phyloP scores from a whole-genome alignment of 2,329 filamentous ascomycete genomes.

The Coniella lustricola region DNA sequence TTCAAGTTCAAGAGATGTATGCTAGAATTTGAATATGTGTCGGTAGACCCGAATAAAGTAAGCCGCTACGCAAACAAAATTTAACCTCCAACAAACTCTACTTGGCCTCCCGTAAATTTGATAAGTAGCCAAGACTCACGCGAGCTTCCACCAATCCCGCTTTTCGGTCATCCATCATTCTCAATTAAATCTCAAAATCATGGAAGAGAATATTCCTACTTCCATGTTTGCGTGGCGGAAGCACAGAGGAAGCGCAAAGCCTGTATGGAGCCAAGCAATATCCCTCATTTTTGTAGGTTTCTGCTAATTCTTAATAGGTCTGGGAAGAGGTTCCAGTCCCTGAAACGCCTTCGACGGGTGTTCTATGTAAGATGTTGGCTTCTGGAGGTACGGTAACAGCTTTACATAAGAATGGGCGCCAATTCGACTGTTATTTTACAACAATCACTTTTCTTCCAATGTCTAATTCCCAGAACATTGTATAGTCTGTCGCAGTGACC shows the following conservation, averaged over 20 bases:
- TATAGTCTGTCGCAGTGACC: constrained; percentile 27
- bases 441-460: no score
- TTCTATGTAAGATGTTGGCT: constrained; percentile 28
- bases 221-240: constrained; percentile 31
- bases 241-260: constrained; percentile 23
- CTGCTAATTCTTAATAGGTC: no score
- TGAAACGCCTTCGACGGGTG: constrained; percentile 18
- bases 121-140: no score
- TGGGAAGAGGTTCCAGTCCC: constrained; percentile 25
- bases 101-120: no score
- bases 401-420: not conserved
- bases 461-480: no score
- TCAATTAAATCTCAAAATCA: constrained; percentile 3
- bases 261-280: constrained; percentile 17
- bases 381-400: constrained; percentile 21
- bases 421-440: not conserved
- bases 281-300: not conserved
- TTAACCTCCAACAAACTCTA: no score
- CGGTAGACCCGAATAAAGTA: not conserved
- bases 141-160: no score
- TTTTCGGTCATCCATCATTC: no score
- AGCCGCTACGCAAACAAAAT: not conserved
- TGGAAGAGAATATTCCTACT: constrained; percentile 16
- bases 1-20: no score
- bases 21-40: no score